These are phyloP conservation scores for Neofusicoccum sp. DNA, from an alignment of 2,329 filamentous ascomycete genomes.

Conservation along the genomic window DNA sequence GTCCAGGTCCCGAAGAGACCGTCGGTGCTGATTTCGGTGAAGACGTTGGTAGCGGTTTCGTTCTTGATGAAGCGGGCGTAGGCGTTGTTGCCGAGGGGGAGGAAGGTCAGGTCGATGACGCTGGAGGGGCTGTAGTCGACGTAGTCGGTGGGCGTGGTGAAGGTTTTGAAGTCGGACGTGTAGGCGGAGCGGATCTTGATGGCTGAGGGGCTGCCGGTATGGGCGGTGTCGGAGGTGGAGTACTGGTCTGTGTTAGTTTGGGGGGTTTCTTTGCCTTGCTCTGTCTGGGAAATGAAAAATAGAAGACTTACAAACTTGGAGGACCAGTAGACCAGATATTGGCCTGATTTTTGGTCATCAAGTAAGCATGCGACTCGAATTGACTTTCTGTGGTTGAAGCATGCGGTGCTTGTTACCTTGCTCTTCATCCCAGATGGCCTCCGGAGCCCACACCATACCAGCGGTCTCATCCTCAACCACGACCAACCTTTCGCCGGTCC, in stretches of 20 bases:
- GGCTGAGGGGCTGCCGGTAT: conserved; percentile 50
- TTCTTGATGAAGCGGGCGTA: conserved; percentile 61
- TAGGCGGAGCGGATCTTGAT: conserved; percentile 57
- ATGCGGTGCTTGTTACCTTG: conserved; percentile 30
- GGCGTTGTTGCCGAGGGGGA: conserved; percentile 46
- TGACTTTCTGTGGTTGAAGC: background rate
- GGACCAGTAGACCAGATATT: conserved; percentile 56
- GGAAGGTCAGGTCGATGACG: conserved; percentile 61
- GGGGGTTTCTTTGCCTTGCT: too few relatives aligned
- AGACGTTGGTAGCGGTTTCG: conserved; percentile 56
- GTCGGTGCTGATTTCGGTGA: conserved; percentile 51
- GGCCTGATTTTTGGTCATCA: conserved; percentile 21
- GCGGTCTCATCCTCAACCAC: conserved; percentile 56
- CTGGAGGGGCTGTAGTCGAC: conserved; percentile 52
- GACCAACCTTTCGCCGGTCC: conserved; percentile 52
- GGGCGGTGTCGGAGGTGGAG: conserved; percentile 48
- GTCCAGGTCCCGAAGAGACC: conserved; percentile 59
- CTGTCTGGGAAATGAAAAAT: background rate
- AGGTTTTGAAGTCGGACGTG: conserved; percentile 59
- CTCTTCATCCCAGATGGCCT: conserved; percentile 56
- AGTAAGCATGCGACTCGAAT: too few relatives aligned
- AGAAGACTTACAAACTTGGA: conserved; percentile 34
- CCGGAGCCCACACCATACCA: conserved; percentile 63
- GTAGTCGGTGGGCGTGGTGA: conserved; percentile 53
- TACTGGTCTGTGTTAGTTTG: conserved; percentile 41